A percentile compares a stretch with the other conserved stretches of the same genome.
These are phyloP conservation scores for Saitozyma sp. DNA, from an alignment of 768 basidiomycete genomes.

Conservation along the genomic window DNA sequence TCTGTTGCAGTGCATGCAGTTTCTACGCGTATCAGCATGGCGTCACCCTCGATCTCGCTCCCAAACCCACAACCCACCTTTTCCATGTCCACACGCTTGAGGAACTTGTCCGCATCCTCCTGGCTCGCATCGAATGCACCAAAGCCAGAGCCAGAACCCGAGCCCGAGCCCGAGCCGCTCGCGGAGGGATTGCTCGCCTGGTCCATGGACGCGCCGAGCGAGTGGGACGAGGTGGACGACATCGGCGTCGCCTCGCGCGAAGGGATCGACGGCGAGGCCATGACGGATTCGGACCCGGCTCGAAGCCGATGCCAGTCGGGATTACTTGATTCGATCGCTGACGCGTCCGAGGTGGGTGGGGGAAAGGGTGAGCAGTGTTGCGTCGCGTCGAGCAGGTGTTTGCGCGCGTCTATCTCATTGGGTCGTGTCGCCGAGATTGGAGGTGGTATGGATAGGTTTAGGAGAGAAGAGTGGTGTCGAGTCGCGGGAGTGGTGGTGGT, in stretches of 20 bases:
- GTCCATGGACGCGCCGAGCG: not conserved
- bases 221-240: constrained; percentile 13
- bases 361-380: no score
- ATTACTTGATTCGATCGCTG: not conserved
- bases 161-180: constrained; percentile 8
- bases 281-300: not conserved
- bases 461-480: no score
- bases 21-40: constrained; percentile 19
- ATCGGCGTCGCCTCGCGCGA: constrained; percentile 30
- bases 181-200: constrained; percentile 9
- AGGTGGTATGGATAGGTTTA: no score
- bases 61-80: constrained; percentile 33
- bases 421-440: no score
- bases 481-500: no score
- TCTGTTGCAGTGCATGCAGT: constrained; percentile 42
- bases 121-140: constrained; percentile 6
- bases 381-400: no score
- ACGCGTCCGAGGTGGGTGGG: no score
- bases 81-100: constrained; percentile 47
- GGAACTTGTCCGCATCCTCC: constrained; percentile 37
- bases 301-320: not conserved
- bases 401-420: no score
- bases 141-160: no score
- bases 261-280: constrained; percentile 9
- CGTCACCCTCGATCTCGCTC: no score